phyloP scores from a whole-genome alignment of 2,329 filamentous ascomycete genomes.

The Fusarium armeniacum region DNA sequence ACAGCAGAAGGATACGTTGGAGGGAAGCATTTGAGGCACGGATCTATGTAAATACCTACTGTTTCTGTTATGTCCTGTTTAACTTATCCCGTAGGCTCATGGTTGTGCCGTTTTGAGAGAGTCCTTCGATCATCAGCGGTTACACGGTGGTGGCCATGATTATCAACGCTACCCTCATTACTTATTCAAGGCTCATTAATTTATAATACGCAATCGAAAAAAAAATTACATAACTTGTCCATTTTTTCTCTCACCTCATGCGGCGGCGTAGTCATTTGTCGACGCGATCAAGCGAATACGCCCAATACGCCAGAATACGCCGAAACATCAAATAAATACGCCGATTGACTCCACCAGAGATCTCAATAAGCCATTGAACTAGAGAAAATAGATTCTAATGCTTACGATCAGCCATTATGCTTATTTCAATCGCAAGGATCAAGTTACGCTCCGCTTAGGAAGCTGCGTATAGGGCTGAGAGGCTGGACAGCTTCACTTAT shows the following conservation, averaged over 20 bases:
- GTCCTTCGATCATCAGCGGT: too few relatives aligned
- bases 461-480: conserved; percentile 8
- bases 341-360: not conserved
- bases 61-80: not conserved
- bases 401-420: conserved; percentile 10
- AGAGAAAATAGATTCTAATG: too few relatives aligned
- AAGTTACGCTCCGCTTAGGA: not conserved
- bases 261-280: rapidly evolving
- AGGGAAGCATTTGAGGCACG: conserved; percentile 50
- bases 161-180: too few relatives aligned
- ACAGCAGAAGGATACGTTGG: conserved; percentile 51
- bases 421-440: conserved; percentile 9
- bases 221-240: rapidly evolving
- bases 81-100: not conserved
- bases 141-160: not conserved
- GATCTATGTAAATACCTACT: conserved; percentile 43
- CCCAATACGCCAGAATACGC: conserved; percentile 27
- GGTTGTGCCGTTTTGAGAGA: not conserved
- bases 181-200: not conserved
- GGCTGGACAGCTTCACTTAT: conserved; percentile 7
- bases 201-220: not conserved
- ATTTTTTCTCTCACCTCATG: not conserved
- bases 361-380: not conserved
- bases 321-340: not conserved
- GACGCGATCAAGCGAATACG: conserved; percentile 1